Evolutionary conservation across 2,329 filamentous ascomycete species (phyloP), one percentile per base, ranked within the genome.

Genomic region (Emmonsia crescens): DNA sequence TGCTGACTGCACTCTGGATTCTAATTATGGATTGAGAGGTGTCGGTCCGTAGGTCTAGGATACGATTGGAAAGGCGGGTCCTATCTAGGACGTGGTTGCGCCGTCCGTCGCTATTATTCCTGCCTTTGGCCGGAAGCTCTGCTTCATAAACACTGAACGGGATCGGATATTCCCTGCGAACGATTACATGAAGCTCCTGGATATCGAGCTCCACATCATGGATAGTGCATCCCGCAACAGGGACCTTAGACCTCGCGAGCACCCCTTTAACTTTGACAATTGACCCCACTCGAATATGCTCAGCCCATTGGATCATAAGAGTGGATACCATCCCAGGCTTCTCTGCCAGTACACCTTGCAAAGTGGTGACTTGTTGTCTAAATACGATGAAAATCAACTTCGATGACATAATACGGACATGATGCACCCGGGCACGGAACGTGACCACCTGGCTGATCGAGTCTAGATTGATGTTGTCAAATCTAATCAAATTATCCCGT

Each of bases 21-120:
- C 90, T 88, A 80, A 96, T 96, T 65, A 96, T 88, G 40, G 88
- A 85, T 73, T 96, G 91, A 57, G 91, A 91, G 0, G 89, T 84
- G 0, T 89, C 88, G n/a, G 92, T 92, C 57, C 92, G 84, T 59
- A 96, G 79, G 75, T 93, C 92, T 54, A 96, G 83, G 63, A 96
- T 84, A 59, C 92, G 87, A 73, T 92, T 91, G 61, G 82, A 80
- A 67, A 91, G 80, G 63, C 92, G 88, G 46, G 89, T 88, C 62
- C 88, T 83, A 67, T 90, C 88, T 1, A 85, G 82, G 57, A 90
- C 83, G 68, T 85, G 83, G 67, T 81, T 82, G 60, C 82, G 82
- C 59, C 76, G 78, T 46, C 82, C 82, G 61, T 86, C 76, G 19
- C 78, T 78, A 8, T 78, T 76, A 57, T 85, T 78, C 27, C 83